phyloP scores from a whole-genome alignment of 352 stramenopile species.

The Nothophytophthora sp. region DNA sequence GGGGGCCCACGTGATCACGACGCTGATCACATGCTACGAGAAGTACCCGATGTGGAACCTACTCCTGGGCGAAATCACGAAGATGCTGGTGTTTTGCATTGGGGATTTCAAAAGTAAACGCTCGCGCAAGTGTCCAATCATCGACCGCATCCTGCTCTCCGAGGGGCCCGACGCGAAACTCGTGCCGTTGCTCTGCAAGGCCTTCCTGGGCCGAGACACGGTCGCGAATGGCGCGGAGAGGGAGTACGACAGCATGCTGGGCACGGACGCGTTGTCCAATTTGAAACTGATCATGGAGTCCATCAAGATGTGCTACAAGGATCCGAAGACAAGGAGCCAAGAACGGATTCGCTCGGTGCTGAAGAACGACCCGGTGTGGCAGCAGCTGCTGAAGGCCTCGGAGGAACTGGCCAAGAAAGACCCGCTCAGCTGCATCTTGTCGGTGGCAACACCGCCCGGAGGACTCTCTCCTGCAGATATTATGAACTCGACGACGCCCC shows the following conservation, averaged over 20 bases:
- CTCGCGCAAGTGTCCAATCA: slow-evolving; percentile 77
- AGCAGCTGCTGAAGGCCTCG: slow-evolving; percentile 50
- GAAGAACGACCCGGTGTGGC: slow-evolving; percentile 53
- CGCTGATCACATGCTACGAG: slow-evolving; percentile 78
- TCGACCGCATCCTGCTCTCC: slow-evolving; percentile 61
- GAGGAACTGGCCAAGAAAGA: slow-evolving; percentile 51
- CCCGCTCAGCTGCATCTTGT: slow-evolving; percentile 60
- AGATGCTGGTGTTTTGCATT: slow-evolving; percentile 85
- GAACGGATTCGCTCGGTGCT: slow-evolving; percentile 62
- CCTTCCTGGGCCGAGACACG: slow-evolving; percentile 47
- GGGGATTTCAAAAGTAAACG: slow-evolving; percentile 89
- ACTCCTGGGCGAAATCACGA: slow-evolving; percentile 80
- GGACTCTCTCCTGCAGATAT: slow-evolving; percentile 21
- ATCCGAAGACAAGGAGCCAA: slow-evolving; percentile 75
- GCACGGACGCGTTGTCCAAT: slow-evolving; percentile 74
- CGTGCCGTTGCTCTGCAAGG: slow-evolving; percentile 57
- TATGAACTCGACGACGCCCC: slow-evolving; percentile 21
- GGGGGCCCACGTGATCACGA: slow-evolving; percentile 62
- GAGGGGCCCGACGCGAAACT: slow-evolving; percentile 57
- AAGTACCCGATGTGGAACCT: slow-evolving; percentile 82
- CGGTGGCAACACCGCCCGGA: slow-evolving; percentile 33
- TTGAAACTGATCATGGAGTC: slow-evolving; percentile 84
- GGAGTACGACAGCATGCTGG: slow-evolving; percentile 40
- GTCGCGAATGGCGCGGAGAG: slow-evolving; percentile 26
- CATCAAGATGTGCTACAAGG: slow-evolving; percentile 73